A percentile compares a stretch with the other conserved stretches of the same genome.
Evolutionary conservation across 306 rosid species (phyloP).

Genomic region (Acacia melanoxylon): DNA sequence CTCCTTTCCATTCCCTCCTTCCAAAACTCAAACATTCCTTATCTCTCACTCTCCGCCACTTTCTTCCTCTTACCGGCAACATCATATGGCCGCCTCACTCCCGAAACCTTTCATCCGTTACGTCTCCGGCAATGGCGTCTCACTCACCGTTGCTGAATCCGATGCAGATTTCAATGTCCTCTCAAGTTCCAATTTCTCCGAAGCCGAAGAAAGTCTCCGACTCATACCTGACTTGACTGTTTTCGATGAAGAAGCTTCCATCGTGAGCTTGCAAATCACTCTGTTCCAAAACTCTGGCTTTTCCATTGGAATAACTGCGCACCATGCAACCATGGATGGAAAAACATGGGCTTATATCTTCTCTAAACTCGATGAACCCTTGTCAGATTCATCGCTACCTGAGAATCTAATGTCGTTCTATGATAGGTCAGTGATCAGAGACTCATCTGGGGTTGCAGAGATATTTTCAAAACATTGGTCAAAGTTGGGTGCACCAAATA

Average conservation of each 20-base stretch:
- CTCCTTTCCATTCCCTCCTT: background rate
- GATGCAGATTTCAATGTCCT: background rate
- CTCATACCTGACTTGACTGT: background rate
- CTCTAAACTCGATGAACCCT: background rate
- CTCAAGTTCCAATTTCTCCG: too few relatives aligned
- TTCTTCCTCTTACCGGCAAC: background rate
- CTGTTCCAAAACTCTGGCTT: background rate
- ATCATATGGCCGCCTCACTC: background rate
- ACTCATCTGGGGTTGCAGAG: background rate
- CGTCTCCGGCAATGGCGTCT: background rate
- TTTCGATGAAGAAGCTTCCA: background rate
- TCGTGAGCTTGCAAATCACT: background rate
- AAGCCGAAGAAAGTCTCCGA: background rate
- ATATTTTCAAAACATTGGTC: too few relatives aligned
- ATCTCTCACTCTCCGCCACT: constrained; percentile 22
- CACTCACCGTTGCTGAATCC: constrained; percentile 34
- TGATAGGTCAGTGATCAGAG: constrained; percentile 9
- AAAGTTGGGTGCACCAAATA: background rate
- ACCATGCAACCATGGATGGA: background rate
- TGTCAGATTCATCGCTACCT: background rate
- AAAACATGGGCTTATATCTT: constrained; percentile 10
- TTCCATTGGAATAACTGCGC: background rate
- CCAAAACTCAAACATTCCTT: background rate
- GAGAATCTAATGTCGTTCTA: constrained; percentile 19
- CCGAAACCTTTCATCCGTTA: background rate